Evolutionary conservation across 192 early-diverging fungal genomes (phyloP), one percentile per base, ranked within the genome.

Genomic region (Linnemannia schmuckeri): DNA sequence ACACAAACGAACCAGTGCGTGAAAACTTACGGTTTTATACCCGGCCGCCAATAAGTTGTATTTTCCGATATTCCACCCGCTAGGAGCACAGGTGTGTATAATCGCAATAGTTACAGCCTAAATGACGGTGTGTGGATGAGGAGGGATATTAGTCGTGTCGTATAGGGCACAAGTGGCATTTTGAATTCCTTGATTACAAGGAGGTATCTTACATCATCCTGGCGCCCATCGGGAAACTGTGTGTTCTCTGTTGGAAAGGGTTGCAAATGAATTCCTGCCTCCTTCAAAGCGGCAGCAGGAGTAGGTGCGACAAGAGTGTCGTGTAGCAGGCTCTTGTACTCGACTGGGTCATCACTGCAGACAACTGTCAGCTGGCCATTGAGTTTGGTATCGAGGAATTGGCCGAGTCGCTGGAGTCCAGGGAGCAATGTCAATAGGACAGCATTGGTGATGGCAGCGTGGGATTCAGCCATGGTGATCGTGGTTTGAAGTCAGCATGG

Each of bases 371-470:
- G 13, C 0, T 22, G 18, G 4, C 35, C 47, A 22, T 74, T 46
- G 7, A 87, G 63, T 30, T 78, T 49, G 0, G 5, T 7, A 10
- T 63, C 46, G 33, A 87, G 55, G 72, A 78, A 87, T 12, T 81
- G 79, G 9, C 57, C 40, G 20, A 87, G 68, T 57, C 76, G 75
- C 6, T 61, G 72, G 3, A 87, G 46, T 5, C 22, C 27, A 12
- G 85, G 85, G 38, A 81, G 81, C 13, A 81, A 40, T 18, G 79
- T 80, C 30, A 81, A 68, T 9, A 87, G 52, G 40, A 87, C 76
- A 2, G 80, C 85, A 75, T 87, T 87, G 44, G 76, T 63, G 66
- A 87, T 81, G 33, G 52, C 68, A 37, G 44, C n/a, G 30, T 47
- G 10, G 47, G 40, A 42, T 54, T 66, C 35, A 41, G 63, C 6